Percentiles rank a stretch among this genome's conserved stretches.
Conservation (phyloP, 352 stramenopile genomes). For the Globisporangium nodosum region DNA sequence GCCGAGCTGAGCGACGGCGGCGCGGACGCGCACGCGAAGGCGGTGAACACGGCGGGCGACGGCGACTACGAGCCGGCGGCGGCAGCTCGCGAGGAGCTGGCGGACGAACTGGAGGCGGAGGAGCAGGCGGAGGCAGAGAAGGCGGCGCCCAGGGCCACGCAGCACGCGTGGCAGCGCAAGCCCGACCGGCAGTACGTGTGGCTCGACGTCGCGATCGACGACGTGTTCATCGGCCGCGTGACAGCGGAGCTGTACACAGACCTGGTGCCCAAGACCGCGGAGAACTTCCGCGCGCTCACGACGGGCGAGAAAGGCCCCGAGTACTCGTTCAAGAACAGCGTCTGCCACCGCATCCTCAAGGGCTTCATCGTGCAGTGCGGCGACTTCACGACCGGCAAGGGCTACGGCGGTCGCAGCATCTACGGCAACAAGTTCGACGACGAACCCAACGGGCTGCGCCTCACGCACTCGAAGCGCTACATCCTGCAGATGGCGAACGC, state of each 20-base stretch:
- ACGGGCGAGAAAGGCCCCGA: slow-evolving; percentile 93
- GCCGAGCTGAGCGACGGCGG: slow-evolving; percentile 1
- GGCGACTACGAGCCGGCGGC: slow-evolving; percentile 5
- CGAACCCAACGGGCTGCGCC: slow-evolving; percentile 89
- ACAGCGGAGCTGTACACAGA: slow-evolving; percentile 90
- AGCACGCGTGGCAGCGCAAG: slow-evolving; percentile 41
- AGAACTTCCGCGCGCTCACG: slow-evolving; percentile 97
- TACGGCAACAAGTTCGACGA: slow-evolving; percentile 97
- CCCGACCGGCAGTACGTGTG: slow-evolving; percentile 79
- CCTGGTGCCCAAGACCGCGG: slow-evolving; percentile 95
- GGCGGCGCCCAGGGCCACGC: neutral
- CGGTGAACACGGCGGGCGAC: neutral
- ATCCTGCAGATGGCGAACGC: slow-evolving; percentile 97
- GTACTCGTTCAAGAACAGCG: slow-evolving; percentile 95
- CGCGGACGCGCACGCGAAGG: neutral
- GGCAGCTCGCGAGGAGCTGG: slow-evolving; percentile 10
- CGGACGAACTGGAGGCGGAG: slow-evolving; percentile 11
- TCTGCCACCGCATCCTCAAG: slow-evolving; percentile 97
- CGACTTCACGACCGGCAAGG: slow-evolving; percentile 91
- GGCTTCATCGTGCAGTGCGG: slow-evolving; percentile 98
- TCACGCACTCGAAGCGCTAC: slow-evolving; percentile 79
- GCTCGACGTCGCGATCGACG: slow-evolving; percentile 80
- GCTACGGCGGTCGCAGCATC: slow-evolving; percentile 95
- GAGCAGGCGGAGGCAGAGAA: neutral
- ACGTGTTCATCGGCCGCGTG: slow-evolving; percentile 59